These are phyloP conservation scores for Gaeumannomyces tritici DNA, from an alignment of 2,329 filamentous ascomycete species.

Conservation along the genomic window DNA sequence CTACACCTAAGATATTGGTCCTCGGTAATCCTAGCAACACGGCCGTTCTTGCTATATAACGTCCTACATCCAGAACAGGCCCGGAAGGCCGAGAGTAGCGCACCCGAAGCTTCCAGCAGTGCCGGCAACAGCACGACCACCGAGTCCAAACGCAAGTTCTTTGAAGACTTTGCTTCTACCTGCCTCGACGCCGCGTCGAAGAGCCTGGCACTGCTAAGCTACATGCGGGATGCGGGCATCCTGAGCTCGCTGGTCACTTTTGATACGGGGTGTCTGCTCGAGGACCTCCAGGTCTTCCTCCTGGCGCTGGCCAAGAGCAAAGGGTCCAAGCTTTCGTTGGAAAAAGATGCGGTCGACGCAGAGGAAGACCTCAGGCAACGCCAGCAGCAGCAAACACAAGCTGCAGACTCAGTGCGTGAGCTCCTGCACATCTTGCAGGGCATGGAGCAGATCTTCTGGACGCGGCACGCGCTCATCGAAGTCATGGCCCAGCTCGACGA, in stretches of 20 bases:
- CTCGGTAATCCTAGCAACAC: conserved; percentile 5
- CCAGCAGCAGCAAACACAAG: neutral
- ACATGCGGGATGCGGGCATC: conserved; percentile 12
- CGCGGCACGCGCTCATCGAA: conserved; percentile 13
- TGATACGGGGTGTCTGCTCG: conserved; percentile 13
- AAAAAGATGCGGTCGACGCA: neutral
- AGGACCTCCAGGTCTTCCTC: conserved; percentile 16
- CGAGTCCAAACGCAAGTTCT: conserved; percentile 11
- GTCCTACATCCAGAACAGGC: conserved; percentile 7
- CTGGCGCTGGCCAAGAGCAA: conserved; percentile 9
- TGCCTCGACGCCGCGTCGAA: conserved; percentile 14
- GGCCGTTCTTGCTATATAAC: conserved; percentile 22
- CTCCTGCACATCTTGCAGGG: conserved; percentile 13
- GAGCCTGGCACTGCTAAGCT: conserved; percentile 10
- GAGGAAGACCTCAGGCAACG: neutral
- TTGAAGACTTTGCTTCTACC: conserved; percentile 11
- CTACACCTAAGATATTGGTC: conserved; percentile 16
- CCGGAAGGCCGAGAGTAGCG: neutral
- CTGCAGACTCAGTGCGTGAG: conserved; percentile 8
- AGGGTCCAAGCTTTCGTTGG: conserved; percentile 1
- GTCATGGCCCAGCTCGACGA: conserved; percentile 16
- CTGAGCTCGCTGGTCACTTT: conserved; percentile 14
- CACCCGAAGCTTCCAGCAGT: neutral
- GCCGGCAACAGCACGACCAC: neutral
- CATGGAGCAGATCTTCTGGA: conserved; percentile 18